A percentile compares a stretch with the other conserved stretches of the same genome.
phyloP scores from a whole-genome alignment of 2,329 filamentous ascomycete species.

The Aureobasidium lini region DNA sequence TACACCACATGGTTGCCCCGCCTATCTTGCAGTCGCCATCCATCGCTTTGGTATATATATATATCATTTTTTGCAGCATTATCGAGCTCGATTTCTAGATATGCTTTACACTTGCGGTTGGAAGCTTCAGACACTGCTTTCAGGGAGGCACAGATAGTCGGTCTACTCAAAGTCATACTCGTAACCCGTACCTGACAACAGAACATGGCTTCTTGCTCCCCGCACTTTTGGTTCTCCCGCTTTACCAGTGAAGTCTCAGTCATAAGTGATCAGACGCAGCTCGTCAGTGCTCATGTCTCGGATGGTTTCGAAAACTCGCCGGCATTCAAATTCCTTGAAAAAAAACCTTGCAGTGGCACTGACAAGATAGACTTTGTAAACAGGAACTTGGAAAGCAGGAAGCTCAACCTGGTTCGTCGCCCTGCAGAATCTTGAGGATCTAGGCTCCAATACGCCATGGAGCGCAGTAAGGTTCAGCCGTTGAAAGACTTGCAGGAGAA shows the following conservation, averaged over 20 bases:
- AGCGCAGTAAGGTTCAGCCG: not conserved
- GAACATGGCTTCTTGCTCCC: not conserved
- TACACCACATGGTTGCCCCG: not conserved
- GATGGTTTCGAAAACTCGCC: not conserved
- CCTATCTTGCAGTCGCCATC: not conserved
- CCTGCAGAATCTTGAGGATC: not conserved
- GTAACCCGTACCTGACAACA: no score
- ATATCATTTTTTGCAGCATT: not conserved
- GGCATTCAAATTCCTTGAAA: not conserved
- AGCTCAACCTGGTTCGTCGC: not conserved
- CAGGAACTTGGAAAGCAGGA: not conserved
- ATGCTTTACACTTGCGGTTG: not conserved
- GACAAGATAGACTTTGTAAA: not conserved
- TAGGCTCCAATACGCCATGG: constrained; percentile 2
- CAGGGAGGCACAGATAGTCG: not conserved
- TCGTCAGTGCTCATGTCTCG: not conserved
- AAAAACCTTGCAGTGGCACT: not conserved
- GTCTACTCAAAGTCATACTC: not conserved
- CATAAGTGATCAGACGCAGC: not conserved
- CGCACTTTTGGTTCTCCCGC: not conserved
- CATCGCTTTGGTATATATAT: not conserved
- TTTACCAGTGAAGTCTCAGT: not conserved
- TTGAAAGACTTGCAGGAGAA: constrained; percentile 7
- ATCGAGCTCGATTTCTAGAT: not conserved
- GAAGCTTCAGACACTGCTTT: not conserved